Conservation (phyloP, 345 rosid genomes). For the Salix viminalis region DNA sequence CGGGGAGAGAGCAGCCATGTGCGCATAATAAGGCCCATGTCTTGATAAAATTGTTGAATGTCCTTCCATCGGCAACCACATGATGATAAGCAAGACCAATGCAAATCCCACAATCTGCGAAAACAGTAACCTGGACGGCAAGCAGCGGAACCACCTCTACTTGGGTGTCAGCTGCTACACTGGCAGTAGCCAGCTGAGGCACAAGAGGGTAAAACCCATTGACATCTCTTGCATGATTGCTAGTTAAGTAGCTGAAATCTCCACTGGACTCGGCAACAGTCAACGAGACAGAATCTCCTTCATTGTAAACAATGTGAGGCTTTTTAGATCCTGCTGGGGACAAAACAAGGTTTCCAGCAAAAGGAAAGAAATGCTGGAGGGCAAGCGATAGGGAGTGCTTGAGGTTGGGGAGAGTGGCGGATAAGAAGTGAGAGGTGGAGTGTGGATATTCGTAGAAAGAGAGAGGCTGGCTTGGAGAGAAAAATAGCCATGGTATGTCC, state of each 20-base stretch:
- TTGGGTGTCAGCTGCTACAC: neutral
- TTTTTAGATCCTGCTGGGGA: neutral
- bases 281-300: conserved; percentile 19
- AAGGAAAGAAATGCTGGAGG: conserved; percentile 42
- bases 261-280: conserved; percentile 20
- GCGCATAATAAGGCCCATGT: conserved; percentile 33
- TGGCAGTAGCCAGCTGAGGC: conserved; percentile 9
- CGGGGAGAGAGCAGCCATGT: neutral
- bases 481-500: conserved; percentile 56
- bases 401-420: conserved; percentile 33
- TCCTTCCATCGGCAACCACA: conserved; percentile 42
- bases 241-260: conserved; percentile 17
- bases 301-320: conserved; percentile 15
- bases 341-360: conserved; percentile 28
- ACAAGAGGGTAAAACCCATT: conserved; percentile 22
- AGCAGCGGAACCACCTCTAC: conserved; percentile 17
- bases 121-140: conserved; percentile 36
- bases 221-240: conserved; percentile 18
- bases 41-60: conserved; percentile 39
- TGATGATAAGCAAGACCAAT: conserved; percentile 42
- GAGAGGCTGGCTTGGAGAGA: conserved; percentile 39
- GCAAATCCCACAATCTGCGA: conserved; percentile 32
- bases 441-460: conserved; percentile 40
- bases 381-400: conserved; percentile 45
- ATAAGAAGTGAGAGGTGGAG: conserved; percentile 29